Conservation (phyloP, 768 basidiomycete species). For the Ramaria rubella region DNA sequence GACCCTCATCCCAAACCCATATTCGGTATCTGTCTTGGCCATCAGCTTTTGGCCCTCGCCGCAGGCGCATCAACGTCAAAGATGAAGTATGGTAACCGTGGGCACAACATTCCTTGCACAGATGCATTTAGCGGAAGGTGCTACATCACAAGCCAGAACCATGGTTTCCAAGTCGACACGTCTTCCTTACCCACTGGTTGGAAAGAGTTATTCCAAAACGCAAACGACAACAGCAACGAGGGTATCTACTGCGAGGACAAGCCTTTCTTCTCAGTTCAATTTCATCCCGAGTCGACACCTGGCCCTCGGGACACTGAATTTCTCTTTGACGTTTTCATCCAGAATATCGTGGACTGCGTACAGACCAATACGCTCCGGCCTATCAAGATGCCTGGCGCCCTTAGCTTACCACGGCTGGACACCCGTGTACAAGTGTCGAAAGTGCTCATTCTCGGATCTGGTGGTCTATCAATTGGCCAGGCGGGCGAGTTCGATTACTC, state of each 20-base stretch:
- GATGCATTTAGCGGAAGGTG: constrained; percentile 90
- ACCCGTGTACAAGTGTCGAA: constrained; percentile 79
- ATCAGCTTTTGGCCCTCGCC: constrained; percentile 93
- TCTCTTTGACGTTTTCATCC: constrained; percentile 95
- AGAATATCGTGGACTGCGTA: constrained; percentile 72
- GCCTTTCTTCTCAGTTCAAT: constrained; percentile 98
- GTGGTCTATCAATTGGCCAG: constrained; percentile 96
- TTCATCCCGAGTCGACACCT: constrained; percentile 96
- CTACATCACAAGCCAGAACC: constrained; percentile 99
- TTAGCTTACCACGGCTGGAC: constrained; percentile 33
- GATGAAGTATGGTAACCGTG: constrained; percentile 99
- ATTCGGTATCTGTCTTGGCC: constrained; percentile 98
- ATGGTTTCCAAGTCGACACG: constrained; percentile 92
- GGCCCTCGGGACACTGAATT: constrained; percentile 98
- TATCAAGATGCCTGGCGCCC: constrained; percentile 71
- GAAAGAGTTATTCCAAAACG: constrained; percentile 93
- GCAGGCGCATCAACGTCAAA: constrained; percentile 92
- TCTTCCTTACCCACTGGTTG: constrained; percentile 72
- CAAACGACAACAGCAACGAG: constrained; percentile 96
- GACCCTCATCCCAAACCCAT: constrained; percentile 70
- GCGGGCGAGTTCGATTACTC: constrained; percentile 99
- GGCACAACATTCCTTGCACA: constrained; percentile 97
- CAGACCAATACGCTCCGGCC: constrained; percentile 47
- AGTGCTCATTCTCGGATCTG: constrained; percentile 94
- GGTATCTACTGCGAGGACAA: constrained; percentile 91